phyloP scores from a whole-genome alignment of 805 yeast species.

The Wickerhamomyces alni region DNA sequence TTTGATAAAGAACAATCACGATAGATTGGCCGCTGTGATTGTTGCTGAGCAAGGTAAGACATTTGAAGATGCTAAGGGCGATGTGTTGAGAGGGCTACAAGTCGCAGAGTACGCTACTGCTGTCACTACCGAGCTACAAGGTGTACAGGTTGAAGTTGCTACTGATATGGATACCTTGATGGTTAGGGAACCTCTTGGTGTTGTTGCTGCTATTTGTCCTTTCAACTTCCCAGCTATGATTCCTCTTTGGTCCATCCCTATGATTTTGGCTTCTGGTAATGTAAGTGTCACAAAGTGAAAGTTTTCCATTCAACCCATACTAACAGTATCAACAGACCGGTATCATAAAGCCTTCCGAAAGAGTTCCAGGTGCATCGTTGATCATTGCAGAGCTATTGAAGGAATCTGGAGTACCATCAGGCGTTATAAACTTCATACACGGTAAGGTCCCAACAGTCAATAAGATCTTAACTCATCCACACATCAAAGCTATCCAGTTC shows the following conservation, averaged over 20 bases:
- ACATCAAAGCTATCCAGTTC: slow-evolving; percentile 68
- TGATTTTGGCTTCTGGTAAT: slow-evolving; percentile 60
- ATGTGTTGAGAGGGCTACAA: slow-evolving; percentile 69
- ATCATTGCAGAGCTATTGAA: slow-evolving; percentile 61
- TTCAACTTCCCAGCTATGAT: slow-evolving; percentile 84
- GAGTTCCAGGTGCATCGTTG: slow-evolving; percentile 76
- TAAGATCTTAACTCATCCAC: slow-evolving; percentile 60
- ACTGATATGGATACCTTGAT: slow-evolving; percentile 72
- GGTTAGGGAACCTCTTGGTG: slow-evolving; percentile 68
- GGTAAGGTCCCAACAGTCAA: slow-evolving; percentile 70
- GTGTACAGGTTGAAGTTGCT: slow-evolving; percentile 60
- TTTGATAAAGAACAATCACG: slow-evolving; percentile 59
- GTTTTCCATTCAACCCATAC: no score
- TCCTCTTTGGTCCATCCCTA: slow-evolving; percentile 51
- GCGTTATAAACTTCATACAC: slow-evolving; percentile 64
- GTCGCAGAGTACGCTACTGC: slow-evolving; percentile 74
- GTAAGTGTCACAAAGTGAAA: slow-evolving; percentile 65
- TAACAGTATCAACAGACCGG: no score
- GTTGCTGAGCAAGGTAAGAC: slow-evolving; percentile 75
- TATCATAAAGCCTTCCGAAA: slow-evolving; percentile 63
- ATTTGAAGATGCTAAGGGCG: slow-evolving; percentile 69
- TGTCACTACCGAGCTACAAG: slow-evolving; percentile 58
- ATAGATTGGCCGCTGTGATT: slow-evolving; percentile 56
- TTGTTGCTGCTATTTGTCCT: slow-evolving; percentile 74
- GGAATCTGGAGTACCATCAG: slow-evolving; percentile 70